Conservation (phyloP, 345 rosid species). For the Aquilaria malaccensis region DNA sequence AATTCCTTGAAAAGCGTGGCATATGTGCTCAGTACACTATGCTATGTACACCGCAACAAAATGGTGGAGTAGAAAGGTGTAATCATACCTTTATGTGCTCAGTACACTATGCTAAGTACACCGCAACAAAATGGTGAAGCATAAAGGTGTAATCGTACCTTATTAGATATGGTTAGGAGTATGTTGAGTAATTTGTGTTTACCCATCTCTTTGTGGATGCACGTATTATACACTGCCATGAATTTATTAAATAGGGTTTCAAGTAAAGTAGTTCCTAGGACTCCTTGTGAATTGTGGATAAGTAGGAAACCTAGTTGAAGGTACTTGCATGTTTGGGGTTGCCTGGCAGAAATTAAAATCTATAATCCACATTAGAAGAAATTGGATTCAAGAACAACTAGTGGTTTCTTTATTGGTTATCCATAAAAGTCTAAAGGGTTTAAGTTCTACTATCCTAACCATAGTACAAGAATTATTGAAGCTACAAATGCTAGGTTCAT, state of each 20-base stretch:
- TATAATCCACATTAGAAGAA: slow-evolving; percentile 7
- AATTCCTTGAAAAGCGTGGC: not conserved
- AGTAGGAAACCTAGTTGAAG: slow-evolving; percentile 2
- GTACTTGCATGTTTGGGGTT: slow-evolving; percentile 11
- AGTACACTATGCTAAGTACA: too few species aligned
- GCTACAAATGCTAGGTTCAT: slow-evolving; percentile 2
- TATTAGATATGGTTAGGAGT: not conserved
- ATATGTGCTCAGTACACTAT: slow-evolving; percentile 1
- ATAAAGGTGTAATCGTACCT: not conserved
- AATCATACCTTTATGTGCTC: too few species aligned
- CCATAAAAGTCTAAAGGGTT: too few species aligned
- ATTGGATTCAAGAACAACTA: not conserved
- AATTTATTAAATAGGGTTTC: slow-evolving; percentile 9
- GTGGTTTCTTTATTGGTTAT: too few species aligned
- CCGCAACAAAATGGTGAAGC: not conserved
- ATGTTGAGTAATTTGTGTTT: not conserved
- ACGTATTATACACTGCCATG: not conserved
- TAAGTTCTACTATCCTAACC: slow-evolving; percentile 3
- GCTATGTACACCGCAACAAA: slow-evolving; percentile 1
- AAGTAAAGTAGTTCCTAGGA: slow-evolving; percentile 9
- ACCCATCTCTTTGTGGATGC: slow-evolving; percentile 6
- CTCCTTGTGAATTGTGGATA: not conserved
- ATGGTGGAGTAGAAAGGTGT: not conserved
- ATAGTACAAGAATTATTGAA: slow-evolving; percentile 8
- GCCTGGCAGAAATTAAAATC: not conserved